A percentile compares a stretch with the other conserved stretches of the same genome.
Conservation (phyloP, 1,139 yeast species). For the Geotrichum aggregatum region DNA sequence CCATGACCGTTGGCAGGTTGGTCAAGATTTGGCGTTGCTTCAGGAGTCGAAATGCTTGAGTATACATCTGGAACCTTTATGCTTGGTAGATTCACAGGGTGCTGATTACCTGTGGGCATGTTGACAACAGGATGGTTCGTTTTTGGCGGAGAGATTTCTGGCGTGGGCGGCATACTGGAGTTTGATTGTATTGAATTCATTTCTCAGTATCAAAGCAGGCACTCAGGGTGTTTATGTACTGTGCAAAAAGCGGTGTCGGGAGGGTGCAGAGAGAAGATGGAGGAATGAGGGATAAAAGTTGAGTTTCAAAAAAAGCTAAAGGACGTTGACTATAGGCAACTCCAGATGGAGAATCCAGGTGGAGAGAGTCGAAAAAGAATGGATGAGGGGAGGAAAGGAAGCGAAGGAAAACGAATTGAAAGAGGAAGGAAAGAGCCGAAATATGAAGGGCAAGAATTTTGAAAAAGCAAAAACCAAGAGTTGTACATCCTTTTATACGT, state of each 20-base stretch:
- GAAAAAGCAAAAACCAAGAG: background rate
- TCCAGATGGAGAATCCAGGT: background rate
- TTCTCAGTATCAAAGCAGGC: background rate
- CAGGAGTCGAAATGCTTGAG: constrained; percentile 1
- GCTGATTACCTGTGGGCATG: background rate
- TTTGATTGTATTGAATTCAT: background rate
- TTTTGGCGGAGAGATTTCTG: background rate
- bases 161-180: background rate
- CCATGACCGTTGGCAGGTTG: background rate
- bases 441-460: background rate
- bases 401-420: background rate
- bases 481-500: background rate
- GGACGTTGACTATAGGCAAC: background rate
- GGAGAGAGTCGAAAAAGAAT: background rate
- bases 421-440: background rate
- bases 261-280: background rate
- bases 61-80: constrained; percentile 3
- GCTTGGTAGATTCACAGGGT: background rate
- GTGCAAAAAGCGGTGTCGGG: background rate
- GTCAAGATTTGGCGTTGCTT: constrained; percentile 3
- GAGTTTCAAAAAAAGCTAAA: background rate
- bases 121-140: background rate
- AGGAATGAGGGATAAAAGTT: background rate
- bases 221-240: background rate
- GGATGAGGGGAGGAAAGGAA: background rate